phyloP scores from a whole-genome alignment of 202 grass and related monocot species.

The Cymbopogon flexuosus region DNA sequence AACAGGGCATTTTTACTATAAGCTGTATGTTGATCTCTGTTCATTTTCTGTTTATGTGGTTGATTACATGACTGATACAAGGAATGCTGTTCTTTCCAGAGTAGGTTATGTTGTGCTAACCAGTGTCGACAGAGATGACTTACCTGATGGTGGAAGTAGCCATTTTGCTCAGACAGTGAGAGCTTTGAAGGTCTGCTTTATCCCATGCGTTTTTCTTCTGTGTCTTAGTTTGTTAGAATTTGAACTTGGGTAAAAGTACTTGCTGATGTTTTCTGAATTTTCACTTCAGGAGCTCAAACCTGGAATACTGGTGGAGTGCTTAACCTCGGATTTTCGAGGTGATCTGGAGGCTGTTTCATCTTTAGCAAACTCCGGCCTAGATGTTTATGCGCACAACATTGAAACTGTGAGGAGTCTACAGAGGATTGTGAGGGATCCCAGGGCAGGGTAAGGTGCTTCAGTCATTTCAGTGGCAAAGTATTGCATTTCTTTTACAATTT shows the following conservation, averaged over 20 bases:
- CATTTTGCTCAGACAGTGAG: conserved; percentile 85
- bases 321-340: conserved; percentile 90
- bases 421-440: conserved; percentile 82
- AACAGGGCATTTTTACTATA: not conserved
- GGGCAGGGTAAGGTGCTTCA: conserved; percentile 54
- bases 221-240: not conserved
- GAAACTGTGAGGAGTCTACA: conserved; percentile 83
- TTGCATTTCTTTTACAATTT: not conserved
- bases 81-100: conserved; percentile 29
- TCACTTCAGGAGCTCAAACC: conserved; percentile 66
- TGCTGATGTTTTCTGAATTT: not conserved
- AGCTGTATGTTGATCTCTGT: not conserved
- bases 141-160: conserved; percentile 76
- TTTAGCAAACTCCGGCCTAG: conserved; percentile 67
- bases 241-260: not conserved
- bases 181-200: conserved; percentile 65
- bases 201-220: not conserved
- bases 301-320: conserved; percentile 78
- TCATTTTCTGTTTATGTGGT: not conserved
- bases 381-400: conserved; percentile 91
- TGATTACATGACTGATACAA: not conserved
- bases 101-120: conserved; percentile 88
- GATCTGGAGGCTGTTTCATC: conserved; percentile 59
- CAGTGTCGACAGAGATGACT: conserved; percentile 92
- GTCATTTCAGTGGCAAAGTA: not conserved